phyloP scores from a whole-genome alignment of 148 eudicot species.

The Rhododendron kiyosumense region DNA sequence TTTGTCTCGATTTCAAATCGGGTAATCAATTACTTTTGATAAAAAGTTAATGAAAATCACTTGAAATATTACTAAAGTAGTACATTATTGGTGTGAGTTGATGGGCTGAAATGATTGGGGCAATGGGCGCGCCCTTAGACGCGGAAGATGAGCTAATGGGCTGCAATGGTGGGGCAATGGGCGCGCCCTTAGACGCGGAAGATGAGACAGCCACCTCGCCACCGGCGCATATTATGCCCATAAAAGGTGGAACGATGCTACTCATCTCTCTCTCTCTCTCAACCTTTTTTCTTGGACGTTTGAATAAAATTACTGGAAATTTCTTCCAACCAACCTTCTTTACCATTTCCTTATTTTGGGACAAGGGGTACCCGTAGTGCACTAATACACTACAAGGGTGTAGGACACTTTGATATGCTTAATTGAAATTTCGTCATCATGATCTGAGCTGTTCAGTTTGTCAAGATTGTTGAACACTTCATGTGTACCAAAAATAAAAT shows the following conservation, averaged over 20 bases:
- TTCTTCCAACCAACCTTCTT: background rate
- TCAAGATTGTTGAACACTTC: too few relatives aligned
- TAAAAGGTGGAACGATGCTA: background rate
- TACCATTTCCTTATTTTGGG: background rate
- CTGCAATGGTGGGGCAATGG: too few relatives aligned
- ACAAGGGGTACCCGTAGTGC: too few relatives aligned
- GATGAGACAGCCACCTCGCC: background rate
- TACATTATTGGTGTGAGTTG: background rate
- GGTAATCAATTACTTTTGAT: background rate
- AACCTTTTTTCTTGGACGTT: background rate
- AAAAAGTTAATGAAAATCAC: background rate
- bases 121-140: background rate
- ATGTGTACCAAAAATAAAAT: too few relatives aligned
- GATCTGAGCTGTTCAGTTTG: too few relatives aligned
- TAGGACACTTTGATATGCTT: too few relatives aligned
- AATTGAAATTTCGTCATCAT: too few relatives aligned
- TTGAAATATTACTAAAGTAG: background rate
- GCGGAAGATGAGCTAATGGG: too few relatives aligned
- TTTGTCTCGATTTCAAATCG: background rate
- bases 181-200: too few relatives aligned
- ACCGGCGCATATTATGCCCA: constrained; percentile 6
- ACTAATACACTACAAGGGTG: too few relatives aligned
- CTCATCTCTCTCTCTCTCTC: background rate
- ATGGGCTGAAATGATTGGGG: background rate
- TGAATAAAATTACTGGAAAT: background rate